Conservation (phyloP, 352 stramenopile species). For the Globisporangium sylvaticum region DNA sequence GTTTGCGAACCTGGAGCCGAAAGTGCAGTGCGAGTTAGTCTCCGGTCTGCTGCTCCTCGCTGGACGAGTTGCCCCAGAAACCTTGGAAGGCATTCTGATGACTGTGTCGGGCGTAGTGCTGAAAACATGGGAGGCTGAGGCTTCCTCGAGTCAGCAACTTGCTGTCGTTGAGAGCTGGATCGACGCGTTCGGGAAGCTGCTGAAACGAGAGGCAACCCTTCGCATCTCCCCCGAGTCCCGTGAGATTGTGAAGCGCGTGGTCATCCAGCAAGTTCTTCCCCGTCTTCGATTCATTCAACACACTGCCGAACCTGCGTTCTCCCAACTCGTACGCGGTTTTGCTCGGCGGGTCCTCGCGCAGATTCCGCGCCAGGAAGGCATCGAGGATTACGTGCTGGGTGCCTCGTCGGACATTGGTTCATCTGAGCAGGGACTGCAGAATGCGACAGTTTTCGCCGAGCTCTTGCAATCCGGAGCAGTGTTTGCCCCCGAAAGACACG, state of each 20-base stretch:
- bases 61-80: constrained; percentile 1
- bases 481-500: constrained; percentile 9
- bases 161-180: constrained; percentile 12
- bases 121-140: background rate
- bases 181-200: constrained; percentile 1
- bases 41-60: background rate
- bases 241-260: constrained; percentile 6
- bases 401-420: background rate
- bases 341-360: constrained; percentile 6
- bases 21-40: constrained; percentile 8
- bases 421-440: background rate
- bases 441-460: constrained; percentile 13
- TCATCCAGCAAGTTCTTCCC: constrained; percentile 9
- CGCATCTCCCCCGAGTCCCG: constrained; percentile 7
- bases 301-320: background rate
- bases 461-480: constrained; percentile 4
- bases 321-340: constrained; percentile 5
- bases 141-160: background rate
- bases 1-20: background rate
- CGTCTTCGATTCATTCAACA: background rate
- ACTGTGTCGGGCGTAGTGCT: constrained; percentile 1
- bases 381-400: constrained; percentile 12
- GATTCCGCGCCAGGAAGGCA: constrained; percentile 9
- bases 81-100: background rate
- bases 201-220: background rate